Base-by-base conservation (phyloP, 2,329 filamentous ascomycete genomes). In the Cladosporium sp. region DNA sequence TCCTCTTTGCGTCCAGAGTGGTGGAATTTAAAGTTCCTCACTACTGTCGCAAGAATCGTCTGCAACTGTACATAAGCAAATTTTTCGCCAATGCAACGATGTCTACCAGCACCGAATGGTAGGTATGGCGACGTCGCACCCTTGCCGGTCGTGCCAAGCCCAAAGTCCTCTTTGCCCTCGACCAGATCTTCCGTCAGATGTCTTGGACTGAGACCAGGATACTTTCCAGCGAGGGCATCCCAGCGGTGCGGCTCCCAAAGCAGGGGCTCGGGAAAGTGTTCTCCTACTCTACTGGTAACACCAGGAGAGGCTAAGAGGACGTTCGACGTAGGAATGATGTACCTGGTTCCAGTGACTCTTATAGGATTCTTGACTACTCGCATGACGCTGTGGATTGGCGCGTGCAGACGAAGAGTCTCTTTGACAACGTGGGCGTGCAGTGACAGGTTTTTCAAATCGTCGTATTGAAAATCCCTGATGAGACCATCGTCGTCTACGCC, bases 31-130 rank as follows among this genome's bases (percentile, higher is more conserved):
- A 97, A 92, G 63, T 88, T 78, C 59, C 92, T 86, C 49, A 96
- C 90, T 70, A 93, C 81, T 66, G 88, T 88, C 59, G 89, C 92
- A 14, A 90, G 83, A 71, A 98, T 96, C 52, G 92, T 93, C 77
- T 93, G 90, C 69, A 98, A 84, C 81, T 98, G 94, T 66, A 96
- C 85, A 77, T 96, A 96, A 72, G 94, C 94, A 78, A 97, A 98
- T 75, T 97, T 92, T 84, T 98, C 94, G 71, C 94, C 94, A 75
- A 98, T 97, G 80, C 94, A 98, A 71, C 94, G 86, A 80, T 98
- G 94, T 72, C 94, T 86, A 51, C 94, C 94, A 36, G 93, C 94
- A 67, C 94, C 94, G 76, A 98, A 98, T 1, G 94, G 94, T 57
- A 98, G 87, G 78, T 97, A 98, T 0, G 94, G 93, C 62, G 91